Evolutionary conservation across 257 asterid genomes (phyloP), one percentile per base, ranked within the genome.

Genomic region (Nyctanthes arbortristis): DNA sequence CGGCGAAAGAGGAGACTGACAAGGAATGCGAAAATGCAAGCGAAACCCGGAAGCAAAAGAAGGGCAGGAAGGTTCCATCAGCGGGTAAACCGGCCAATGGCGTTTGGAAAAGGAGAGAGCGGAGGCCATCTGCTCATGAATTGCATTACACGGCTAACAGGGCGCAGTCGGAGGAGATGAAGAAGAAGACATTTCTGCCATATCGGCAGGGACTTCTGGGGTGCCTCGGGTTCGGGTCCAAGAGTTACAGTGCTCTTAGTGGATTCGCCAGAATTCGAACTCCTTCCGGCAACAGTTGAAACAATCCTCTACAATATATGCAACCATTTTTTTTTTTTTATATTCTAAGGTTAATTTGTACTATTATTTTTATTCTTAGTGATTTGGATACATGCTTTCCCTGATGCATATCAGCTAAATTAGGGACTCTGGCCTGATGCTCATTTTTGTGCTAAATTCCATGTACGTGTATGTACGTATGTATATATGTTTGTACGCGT

Each of bases 151-250:
- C 96, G 0, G 79, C 93, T 1, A 85, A 89, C 68, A 76, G 97
- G 73, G 97, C 97, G 55, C 97, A 94, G 64, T 92, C 99, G 40
- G 99, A 91, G 82, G 99, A 94, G 85, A 80, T 94, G 97, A 91
- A 90, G 96, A 94, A 78, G 75, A 91, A 89, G 89, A 94, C 99
- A 32, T 94, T 83, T 72, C 81, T 94, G 74, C 99, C 99, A 2
- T 94, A 94, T 71, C 54, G 92, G 68, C 97, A 88, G 69, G 97
- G 99, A 3, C 70, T 94, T 61, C 80, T 94, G 12, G 99, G 97
- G 4, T 94, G 97, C 82, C 77, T 94, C 55, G 99, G 97, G 1
- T 92, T 94, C 75, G 89, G 93, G 58, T 91, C 99, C 7, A 94
- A 91, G 78, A 86, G 96, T 36, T 94, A 94, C 61, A 96, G 97